Evolutionary conservation across 2,329 filamentous ascomycete genomes (phyloP), one percentile per base, ranked within the genome.

Genomic region (Furcasterigmium furcatum): DNA sequence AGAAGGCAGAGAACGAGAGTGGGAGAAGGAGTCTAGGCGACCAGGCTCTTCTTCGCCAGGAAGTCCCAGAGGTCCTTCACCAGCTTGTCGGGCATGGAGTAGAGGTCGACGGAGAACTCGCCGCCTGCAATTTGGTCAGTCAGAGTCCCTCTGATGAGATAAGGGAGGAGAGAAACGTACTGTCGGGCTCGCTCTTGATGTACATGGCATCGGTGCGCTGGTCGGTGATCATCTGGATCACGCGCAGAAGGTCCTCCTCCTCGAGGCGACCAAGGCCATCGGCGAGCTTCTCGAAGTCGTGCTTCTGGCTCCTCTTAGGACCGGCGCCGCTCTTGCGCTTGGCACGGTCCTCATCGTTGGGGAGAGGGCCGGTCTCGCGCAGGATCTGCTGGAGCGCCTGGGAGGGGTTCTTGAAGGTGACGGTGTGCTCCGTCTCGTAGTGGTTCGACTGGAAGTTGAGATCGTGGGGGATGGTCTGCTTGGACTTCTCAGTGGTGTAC

Each of bases 191-290:
- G 58, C 96, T 97, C 73, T 95, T 91, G 41, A 92, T 95, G 70
- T 96, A 97, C 2, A 92, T 96, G 53, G 96, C 91, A 6, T 89
- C 82, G 2, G 82, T 85, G 76, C 97, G 97, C 72, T 96, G 89
- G 70, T 99, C 94, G 66, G 97, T 94, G 51, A 99, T 92, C 81
- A 99, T 86, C 72, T 97, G 92, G 50, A 99, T 95, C 20, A 97
- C 90, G 56, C 94, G 88, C 50, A 99, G 76, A 35, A 99, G 73
- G 60, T 97, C 92, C 55, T 99, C 94, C 72, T 99, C 94, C 53
- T 82, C 80, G 21, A 99, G 82, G 73, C 89, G 91, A 64, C 92
- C 84, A 47, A 99, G 74, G 0, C 87, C 91, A 48, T 97, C 91
- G 25, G 92, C 94, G 58, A 99, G 82, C 76, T 96, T 97, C 74